Percentiles rank a stretch among this genome's conserved stretches.
These are phyloP conservation scores for Draba incana DNA, from an alignment of 345 rosid genomes.

Conservation along the genomic window DNA sequence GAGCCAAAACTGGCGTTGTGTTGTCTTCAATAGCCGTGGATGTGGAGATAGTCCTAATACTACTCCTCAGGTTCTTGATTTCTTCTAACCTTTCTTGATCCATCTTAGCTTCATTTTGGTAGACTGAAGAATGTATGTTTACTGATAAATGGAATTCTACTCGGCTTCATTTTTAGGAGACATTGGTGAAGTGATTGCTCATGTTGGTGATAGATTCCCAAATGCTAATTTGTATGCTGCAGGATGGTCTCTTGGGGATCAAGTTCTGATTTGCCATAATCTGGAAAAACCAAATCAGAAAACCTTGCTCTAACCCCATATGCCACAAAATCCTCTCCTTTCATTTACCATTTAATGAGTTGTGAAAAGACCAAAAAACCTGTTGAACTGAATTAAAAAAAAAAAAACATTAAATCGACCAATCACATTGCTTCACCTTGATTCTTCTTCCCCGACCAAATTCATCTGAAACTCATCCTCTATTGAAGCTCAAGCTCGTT, in stretches of 20 bases:
- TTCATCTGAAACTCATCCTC: no score
- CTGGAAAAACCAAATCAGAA: no score
- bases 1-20: conserved; percentile 81
- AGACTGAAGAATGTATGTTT: conserved; percentile 27
- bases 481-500: no score
- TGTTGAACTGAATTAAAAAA: no score
- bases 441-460: no score
- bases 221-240: conserved; percentile 80
- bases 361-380: no score
- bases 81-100: background rate
- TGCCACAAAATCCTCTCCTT: no score
- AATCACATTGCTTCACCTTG: no score
- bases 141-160: conserved; percentile 73
- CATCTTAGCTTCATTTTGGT: background rate
- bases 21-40: conserved; percentile 89
- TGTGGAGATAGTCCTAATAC: conserved; percentile 85
- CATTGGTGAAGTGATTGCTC: conserved; percentile 65
- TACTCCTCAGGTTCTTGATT: conserved; percentile 67
- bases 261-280: no score
- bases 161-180: conserved; percentile 96
- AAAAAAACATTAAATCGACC: no score
- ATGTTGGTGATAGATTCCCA: conserved; percentile 65
- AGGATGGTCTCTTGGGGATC: conserved; percentile 91
- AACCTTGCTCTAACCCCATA: no score
- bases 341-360: no score